Conservation (phyloP, 2,329 filamentous ascomycete species). For the Fusarium buharicum region DNA sequence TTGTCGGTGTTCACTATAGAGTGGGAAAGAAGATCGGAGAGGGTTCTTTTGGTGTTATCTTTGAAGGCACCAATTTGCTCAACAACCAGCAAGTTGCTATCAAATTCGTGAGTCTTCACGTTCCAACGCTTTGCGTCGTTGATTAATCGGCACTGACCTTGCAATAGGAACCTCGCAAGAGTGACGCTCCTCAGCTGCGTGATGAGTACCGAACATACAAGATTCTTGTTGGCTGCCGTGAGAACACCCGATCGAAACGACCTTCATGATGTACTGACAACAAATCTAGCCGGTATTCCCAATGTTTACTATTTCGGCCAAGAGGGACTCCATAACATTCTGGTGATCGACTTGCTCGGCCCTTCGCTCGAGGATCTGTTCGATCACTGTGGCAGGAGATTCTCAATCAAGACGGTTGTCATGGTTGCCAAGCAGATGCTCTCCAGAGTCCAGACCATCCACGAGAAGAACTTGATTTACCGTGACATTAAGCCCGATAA, state of each 20-base stretch:
- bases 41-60: constrained; percentile 98
- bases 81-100: constrained; percentile 99
- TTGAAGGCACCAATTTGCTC: constrained; percentile 96
- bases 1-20: constrained; percentile 97
- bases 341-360: constrained; percentile 95
- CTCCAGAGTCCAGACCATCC: constrained; percentile 90
- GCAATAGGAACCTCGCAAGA: constrained; percentile 93
- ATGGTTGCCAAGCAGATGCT: constrained; percentile 99
- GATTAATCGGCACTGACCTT: constrained; percentile 9
- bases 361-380: constrained; percentile 97
- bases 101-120: constrained; percentile 81
- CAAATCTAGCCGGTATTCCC: constrained; percentile 83
- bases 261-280: constrained; percentile 49
- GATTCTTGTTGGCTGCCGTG: constrained; percentile 98
- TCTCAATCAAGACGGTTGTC: constrained; percentile 96
- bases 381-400: constrained; percentile 94
- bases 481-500: constrained; percentile 99
- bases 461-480: constrained; percentile 99
- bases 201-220: constrained; percentile 99
- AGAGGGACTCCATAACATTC: constrained; percentile 97
- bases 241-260: constrained; percentile 54
- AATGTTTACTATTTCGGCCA: constrained; percentile 99
- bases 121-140: neutral
- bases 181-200: constrained; percentile 94
- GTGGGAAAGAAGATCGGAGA: constrained; percentile 99